A percentile compares a stretch with the other conserved stretches of the same genome.
Evolutionary conservation across 2,329 filamentous ascomycete genomes (phyloP).

Genomic region (Alternaria panax): DNA sequence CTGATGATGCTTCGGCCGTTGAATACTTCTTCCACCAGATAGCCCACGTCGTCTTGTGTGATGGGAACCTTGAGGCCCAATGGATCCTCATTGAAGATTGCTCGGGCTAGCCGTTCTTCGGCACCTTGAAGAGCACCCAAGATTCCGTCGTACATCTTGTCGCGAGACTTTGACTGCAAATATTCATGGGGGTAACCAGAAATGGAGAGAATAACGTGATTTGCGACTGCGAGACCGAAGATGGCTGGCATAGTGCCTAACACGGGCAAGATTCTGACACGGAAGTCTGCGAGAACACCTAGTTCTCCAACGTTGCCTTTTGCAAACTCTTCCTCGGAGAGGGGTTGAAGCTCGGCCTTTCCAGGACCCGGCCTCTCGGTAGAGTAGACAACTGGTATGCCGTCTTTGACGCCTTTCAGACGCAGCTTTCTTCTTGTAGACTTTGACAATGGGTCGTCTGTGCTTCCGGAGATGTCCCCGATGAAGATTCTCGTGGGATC

Average conservation of each 20-base stretch:
- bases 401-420: conserved; percentile 76
- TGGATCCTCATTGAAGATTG: conserved; percentile 60
- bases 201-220: conserved; percentile 87
- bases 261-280: conserved; percentile 92
- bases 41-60: conserved; percentile 81
- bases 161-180: conserved; percentile 77
- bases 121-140: conserved; percentile 75
- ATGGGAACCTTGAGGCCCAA: conserved; percentile 81
- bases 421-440: conserved; percentile 83
- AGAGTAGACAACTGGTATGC: conserved; percentile 91
- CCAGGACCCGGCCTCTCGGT: conserved; percentile 89
- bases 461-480: conserved; percentile 87
- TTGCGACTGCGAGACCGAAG: conserved; percentile 90
- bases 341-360: conserved; percentile 86
- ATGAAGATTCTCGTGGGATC: conserved; percentile 84
- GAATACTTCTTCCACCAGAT: conserved; percentile 89
- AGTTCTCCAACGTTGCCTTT: conserved; percentile 88
- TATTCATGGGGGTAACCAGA: conserved; percentile 87
- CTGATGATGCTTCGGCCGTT: conserved; percentile 82
- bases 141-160: conserved; percentile 91
- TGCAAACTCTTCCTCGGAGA: conserved; percentile 84
- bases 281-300: conserved; percentile 88
- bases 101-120: conserved; percentile 76
- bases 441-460: conserved; percentile 87
- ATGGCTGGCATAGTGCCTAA: conserved; percentile 97